Evolutionary conservation across 139 green algal species (phyloP).

Genomic region (Edaphochlamys debaryana): DNA sequence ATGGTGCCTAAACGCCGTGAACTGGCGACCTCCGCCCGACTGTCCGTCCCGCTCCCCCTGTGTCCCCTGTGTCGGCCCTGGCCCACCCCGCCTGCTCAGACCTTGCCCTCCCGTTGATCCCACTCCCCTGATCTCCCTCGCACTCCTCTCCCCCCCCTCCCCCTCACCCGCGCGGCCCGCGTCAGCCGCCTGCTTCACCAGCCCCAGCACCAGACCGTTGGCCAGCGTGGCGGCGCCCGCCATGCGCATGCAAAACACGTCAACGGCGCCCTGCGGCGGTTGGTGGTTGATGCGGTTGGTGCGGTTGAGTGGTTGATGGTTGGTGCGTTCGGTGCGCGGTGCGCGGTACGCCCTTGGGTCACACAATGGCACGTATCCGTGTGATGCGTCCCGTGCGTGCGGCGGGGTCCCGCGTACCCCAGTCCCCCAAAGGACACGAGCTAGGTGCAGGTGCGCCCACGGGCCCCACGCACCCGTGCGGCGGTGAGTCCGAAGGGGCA

Average conservation of each 20-base stretch:
- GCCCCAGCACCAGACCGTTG: not conserved
- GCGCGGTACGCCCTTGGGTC: too few relatives aligned
- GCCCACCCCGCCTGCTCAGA: not conserved
- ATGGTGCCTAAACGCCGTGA: not conserved
- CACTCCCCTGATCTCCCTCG: not conserved
- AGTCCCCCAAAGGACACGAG: not conserved
- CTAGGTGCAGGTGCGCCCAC: not conserved
- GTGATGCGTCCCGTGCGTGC: too few relatives aligned
- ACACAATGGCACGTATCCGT: too few relatives aligned
- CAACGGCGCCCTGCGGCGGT: not conserved
- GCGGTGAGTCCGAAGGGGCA: too few relatives aligned
- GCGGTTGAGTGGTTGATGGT: too few relatives aligned
- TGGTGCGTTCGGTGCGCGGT: too few relatives aligned
- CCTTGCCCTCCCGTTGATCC: too few relatives aligned
- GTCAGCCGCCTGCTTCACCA: conserved; percentile 30
- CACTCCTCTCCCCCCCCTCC: not conserved
- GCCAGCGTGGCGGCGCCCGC: conserved; percentile 4
- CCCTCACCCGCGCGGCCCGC: conserved; percentile 15
- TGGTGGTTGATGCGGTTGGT: too few relatives aligned
- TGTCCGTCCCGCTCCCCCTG: not conserved
- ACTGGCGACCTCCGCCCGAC: not conserved
- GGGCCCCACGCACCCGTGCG: too few relatives aligned
- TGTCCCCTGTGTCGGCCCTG: not conserved
- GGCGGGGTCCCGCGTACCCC: not conserved
- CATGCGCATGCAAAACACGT: conserved; percentile 10